Evolutionary conservation across 805 yeast genomes (phyloP).

Genomic region (Saturnispora zaruensis): DNA sequence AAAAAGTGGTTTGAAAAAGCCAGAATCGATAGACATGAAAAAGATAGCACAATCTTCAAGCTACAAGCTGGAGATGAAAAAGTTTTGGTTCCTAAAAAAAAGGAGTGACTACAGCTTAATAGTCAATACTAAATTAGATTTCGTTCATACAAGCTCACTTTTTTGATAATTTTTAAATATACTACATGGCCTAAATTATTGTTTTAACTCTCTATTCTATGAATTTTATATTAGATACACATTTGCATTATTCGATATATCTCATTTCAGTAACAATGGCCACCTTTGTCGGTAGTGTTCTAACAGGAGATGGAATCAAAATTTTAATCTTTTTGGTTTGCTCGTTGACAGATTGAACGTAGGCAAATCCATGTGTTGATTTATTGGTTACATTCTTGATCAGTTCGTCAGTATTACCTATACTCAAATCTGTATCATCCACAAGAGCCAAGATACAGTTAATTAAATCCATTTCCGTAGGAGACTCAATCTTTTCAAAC

Average conservation of each 20-base stretch:
- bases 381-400: conserved; percentile 10
- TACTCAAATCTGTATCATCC: conserved; percentile 19
- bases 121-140: not conserved
- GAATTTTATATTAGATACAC: not conserved
- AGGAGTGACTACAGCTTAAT: not conserved
- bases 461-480: conserved; percentile 42
- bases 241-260: conserved; percentile 55
- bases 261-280: conserved; percentile 70
- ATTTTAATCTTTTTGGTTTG: conserved; percentile 57
- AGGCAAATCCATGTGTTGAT: conserved; percentile 66
- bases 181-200: not conserved
- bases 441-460: conserved; percentile 51
- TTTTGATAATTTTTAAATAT: not conserved
- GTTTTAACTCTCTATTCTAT: not conserved
- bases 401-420: conserved; percentile 17
- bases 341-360: conserved; percentile 56
- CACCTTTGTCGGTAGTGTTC: conserved; percentile 61
- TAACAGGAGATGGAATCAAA: conserved; percentile 81
- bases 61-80: conserved; percentile 32
- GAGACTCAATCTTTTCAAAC: conserved; percentile 30
- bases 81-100: conserved; percentile 21
- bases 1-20: conserved; percentile 32
- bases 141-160: not conserved
- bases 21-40: conserved; percentile 39
- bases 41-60: conserved; percentile 34